Evolutionary conservation across 2,329 filamentous ascomycete genomes (phyloP).

Genomic region (Dothideomycetes sp.): DNA sequence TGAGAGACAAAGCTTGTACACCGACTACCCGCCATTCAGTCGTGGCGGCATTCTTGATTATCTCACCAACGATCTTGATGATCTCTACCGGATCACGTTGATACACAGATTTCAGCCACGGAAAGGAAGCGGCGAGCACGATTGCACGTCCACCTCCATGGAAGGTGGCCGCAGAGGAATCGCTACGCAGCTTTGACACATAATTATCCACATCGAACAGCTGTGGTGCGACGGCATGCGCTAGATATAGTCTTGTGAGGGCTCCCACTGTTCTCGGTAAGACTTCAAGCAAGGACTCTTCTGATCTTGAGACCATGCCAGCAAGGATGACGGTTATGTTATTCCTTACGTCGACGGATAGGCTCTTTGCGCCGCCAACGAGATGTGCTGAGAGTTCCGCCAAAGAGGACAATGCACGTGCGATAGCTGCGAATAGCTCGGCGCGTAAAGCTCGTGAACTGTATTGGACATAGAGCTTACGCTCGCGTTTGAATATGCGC

Average conservation of each 20-base stretch:
- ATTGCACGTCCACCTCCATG: slow-evolving; percentile 32
- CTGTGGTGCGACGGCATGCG: neutral
- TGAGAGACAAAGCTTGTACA: slow-evolving; percentile 26
- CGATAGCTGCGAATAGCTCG: slow-evolving; percentile 17
- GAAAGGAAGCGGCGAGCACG: slow-evolving; percentile 27
- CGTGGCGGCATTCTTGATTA: slow-evolving; percentile 16
- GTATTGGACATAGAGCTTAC: slow-evolving; percentile 1
- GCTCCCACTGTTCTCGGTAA: slow-evolving; percentile 15
- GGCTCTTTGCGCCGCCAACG: neutral
- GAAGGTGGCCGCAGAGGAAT: slow-evolving; percentile 27
- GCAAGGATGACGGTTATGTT: slow-evolving; percentile 1
- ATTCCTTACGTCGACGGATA: neutral
- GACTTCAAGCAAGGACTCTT: slow-evolving; percentile 14
- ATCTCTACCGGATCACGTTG: slow-evolving; percentile 10
- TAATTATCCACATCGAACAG: slow-evolving; percentile 15
- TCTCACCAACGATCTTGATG: slow-evolving; percentile 6
- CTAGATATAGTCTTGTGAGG: slow-evolving; percentile 12
- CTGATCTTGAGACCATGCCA: slow-evolving; percentile 17
- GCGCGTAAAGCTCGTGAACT: slow-evolving; percentile 14
- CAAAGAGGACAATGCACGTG: slow-evolving; percentile 13
- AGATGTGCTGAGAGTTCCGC: slow-evolving; percentile 9
- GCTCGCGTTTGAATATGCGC: neutral
- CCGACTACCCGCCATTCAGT: slow-evolving; percentile 35
- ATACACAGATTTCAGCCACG: too few relatives aligned
- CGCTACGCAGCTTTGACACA: slow-evolving; percentile 21